These are phyloP conservation scores for Acanthamoeba sp. DNA, from an alignment of 208 protist genomes.

Conservation along the genomic window DNA sequence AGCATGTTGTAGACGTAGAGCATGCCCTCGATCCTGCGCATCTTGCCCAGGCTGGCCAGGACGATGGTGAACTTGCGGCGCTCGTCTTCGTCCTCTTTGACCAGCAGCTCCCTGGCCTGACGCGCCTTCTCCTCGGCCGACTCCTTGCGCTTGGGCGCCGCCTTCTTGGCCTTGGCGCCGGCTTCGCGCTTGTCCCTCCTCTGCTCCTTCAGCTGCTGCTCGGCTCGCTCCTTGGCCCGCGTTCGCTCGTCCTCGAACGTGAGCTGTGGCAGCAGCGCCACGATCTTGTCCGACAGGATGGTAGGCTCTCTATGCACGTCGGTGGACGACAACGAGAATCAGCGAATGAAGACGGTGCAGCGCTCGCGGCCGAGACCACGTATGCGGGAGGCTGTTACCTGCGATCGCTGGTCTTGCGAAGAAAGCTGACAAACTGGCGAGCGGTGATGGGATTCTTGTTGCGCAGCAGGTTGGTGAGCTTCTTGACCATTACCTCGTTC, in stretches of 20 bases:
- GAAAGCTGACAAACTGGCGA: neutral
- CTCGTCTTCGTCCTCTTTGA: constrained; percentile 9
- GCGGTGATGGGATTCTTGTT: constrained; percentile 36
- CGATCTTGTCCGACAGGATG: constrained; percentile 3
- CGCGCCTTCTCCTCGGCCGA: neutral
- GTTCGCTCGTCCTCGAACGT: constrained; percentile 23
- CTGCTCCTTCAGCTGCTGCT: neutral
- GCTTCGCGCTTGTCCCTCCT: neutral
- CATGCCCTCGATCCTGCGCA: neutral
- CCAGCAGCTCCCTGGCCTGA: neutral
- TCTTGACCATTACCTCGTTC: constrained; percentile 49
- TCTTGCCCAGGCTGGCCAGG: neutral
- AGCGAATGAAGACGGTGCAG: neutral
- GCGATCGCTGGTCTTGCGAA: neutral
- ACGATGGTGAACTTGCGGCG: constrained; percentile 32
- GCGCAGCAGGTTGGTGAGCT: constrained; percentile 11
- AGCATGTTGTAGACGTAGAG: constrained; percentile 50
- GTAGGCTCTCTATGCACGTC: constrained; percentile 8
- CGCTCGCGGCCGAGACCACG: neutral
- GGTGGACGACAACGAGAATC: neutral
- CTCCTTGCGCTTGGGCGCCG: constrained; percentile 7
- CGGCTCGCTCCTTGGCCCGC: neutral
- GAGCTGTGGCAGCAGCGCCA: constrained; percentile 32
- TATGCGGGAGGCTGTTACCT: neutral
- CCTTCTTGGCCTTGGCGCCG: neutral